Evolutionary conservation across 305 asterid genomes (phyloP), one percentile per base, ranked within the genome.

Genomic region (Fraxinus sp.): DNA sequence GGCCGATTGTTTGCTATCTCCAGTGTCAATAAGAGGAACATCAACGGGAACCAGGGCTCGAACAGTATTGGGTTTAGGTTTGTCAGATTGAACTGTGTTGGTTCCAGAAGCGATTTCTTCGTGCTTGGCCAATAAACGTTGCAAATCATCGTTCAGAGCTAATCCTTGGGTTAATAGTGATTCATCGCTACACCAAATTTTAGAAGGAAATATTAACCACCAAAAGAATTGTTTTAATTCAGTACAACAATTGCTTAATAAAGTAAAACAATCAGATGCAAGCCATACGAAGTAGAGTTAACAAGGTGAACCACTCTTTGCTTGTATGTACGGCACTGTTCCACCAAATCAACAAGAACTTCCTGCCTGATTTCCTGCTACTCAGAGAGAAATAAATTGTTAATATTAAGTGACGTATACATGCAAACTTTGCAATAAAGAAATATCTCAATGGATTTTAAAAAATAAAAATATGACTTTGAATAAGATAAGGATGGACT

Each of bases 301-400:
- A 96, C 97, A 82, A 96, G 98, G 91, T 96, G 98, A n/a, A 96
- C 98, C 77, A 96, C 98, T 89, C 98, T 90, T 89, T 94, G 98
- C 90, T 94, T 96, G 92, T 90, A 96, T 22, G 90, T 90, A 78
- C 98, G 98, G 80, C 99, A 96, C 83, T 94, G 99, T 85, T 93
- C 98, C 83, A 96, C 99, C 89, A 96, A 88, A 89, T 94, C 99
- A 84, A 93, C 98, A 89, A 96, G 91, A 81, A 96, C 98, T 84
- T 96, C 99, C 92, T 94, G 98, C 90, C 89, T 93, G 76, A 93
- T 79, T 73, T 95, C 99, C 99, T 96, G 92, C 41, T 22, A 86
- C 55, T n/a, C 75, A 84, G 77, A 79, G 57, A 37, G 68, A 30
- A 79, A 77, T 3, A 55, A 83, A 74, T 39, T 70, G 41, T 70